Conservation (phyloP, 306 rosid genomes). For the Fragaria nilgerrensis region DNA sequence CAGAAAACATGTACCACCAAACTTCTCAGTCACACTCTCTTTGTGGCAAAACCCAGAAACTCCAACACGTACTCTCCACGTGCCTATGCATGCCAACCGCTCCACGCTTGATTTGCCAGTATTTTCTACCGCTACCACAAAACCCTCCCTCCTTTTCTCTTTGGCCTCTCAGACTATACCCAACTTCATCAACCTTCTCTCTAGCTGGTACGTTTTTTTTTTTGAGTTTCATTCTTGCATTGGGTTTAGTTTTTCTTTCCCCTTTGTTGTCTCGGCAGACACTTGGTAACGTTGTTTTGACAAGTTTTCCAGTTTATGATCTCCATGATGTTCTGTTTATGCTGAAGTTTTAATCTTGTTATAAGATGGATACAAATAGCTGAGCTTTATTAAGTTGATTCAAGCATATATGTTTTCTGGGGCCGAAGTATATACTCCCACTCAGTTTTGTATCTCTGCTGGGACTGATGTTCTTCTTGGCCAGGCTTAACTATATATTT, state of each 20-base stretch:
- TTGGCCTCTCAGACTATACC: background rate
- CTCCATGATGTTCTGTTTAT: background rate
- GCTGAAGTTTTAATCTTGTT: background rate
- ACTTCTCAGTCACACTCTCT: background rate
- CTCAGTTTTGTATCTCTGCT: background rate
- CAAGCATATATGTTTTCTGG: background rate
- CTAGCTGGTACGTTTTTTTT: background rate
- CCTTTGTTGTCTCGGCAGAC: background rate
- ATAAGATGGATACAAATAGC: background rate
- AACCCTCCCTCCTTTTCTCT: background rate
- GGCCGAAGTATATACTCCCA: background rate
- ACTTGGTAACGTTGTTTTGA: background rate
- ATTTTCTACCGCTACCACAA: background rate
- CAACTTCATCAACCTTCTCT: background rate
- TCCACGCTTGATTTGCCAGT: background rate
- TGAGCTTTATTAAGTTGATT: background rate
- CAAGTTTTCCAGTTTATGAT: background rate
- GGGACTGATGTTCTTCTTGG: background rate
- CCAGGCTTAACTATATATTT: background rate
- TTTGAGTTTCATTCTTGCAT: background rate
- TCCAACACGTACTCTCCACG: constrained; percentile 1
- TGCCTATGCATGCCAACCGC: background rate
- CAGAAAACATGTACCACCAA: background rate
- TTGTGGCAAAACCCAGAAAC: constrained; percentile 1
- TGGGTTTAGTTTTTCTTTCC: background rate